Evolutionary conservation across 306 rosid species (phyloP), one percentile per base, ranked within the genome.

Genomic region (Castanea mollissima): DNA sequence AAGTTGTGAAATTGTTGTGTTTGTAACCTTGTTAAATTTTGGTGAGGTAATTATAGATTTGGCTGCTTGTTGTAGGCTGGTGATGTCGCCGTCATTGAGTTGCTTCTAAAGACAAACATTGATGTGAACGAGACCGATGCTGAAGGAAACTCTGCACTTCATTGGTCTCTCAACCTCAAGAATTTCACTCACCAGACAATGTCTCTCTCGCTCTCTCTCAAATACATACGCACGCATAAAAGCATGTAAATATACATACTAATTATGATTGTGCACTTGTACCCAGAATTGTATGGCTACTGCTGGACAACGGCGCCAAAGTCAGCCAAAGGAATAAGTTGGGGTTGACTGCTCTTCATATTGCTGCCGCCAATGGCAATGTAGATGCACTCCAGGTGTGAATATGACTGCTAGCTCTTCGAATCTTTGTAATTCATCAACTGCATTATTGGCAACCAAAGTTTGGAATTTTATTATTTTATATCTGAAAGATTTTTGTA

Each of bases 71-170:
- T 60, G 34, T 20, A 86, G 89, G 85, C 79, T 3, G 87, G 87
- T 69, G 89, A 86, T 74, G 80, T 76, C 72, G 74, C 82, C 1
- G 29, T 86, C 71, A 65, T 74, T 46, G 68, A 56, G 75, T 80
- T 86, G 46, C 85, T 86, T 76, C 68, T 86, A 68, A 80, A 80
- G 78, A 77, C 89, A 55, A 62, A 67, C 70, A 29, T 80, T 44
- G 86, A 74, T 44, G 67, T 83, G 64, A 80, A 83, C 76, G 85
- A 77, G 19, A 69, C 56, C 25, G 89, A 86, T 74, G 83, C 41
- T 23, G 86, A 86, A 29, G 87, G 89, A 67, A 80, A 80, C 69
- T 76, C 86, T 59, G 86, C 86, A 73, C 89, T 86, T 83, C 89
- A 86, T 74, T 86, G 84, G 86, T 76, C 65, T 62, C 73, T 86